Evolutionary conservation across 768 basidiomycete species (phyloP).

Genomic region (Tylopilus subfusipes): DNA sequence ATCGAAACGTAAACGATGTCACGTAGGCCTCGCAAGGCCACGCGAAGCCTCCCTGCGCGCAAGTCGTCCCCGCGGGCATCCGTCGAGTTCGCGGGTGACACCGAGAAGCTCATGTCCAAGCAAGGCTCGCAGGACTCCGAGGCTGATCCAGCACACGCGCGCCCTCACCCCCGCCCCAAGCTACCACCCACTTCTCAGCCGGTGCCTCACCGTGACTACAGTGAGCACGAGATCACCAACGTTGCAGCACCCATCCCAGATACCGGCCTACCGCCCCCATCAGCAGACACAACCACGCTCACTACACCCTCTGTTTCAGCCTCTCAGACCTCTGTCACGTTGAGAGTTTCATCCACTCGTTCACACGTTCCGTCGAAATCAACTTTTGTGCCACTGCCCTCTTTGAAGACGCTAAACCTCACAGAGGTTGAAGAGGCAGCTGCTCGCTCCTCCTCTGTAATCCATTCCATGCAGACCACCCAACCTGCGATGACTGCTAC

Average conservation of each 20-base stretch:
- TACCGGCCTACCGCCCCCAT: constrained; percentile 31
- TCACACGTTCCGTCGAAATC: constrained; percentile 17
- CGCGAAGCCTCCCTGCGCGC: constrained; percentile 5
- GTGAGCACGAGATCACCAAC: constrained; percentile 27
- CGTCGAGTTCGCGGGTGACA: constrained; percentile 15
- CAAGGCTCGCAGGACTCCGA: not conserved
- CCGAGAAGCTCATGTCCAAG: constrained; percentile 19
- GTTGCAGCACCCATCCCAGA: constrained; percentile 30
- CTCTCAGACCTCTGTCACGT: constrained; percentile 23
- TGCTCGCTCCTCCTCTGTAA: constrained; percentile 10
- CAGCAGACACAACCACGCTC: constrained; percentile 8
- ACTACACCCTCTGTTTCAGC: constrained; percentile 11
- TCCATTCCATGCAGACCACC: constrained; percentile 2
- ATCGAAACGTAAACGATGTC: constrained; percentile 13
- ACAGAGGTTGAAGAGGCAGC: constrained; percentile 19
- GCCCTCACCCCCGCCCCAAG: constrained; percentile 7
- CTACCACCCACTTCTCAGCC: constrained; percentile 12
- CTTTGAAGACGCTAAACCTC: constrained; percentile 24
- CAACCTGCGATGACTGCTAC: constrained; percentile 2
- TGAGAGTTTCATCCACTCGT: constrained; percentile 12
- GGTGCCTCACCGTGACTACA: constrained; percentile 23
- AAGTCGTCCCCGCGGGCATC: constrained; percentile 9
- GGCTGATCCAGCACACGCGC: not conserved
- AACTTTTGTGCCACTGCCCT: constrained; percentile 30
- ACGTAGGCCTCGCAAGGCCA: constrained; percentile 13